phyloP scores from a whole-genome alignment of 2,329 filamentous ascomycete genomes.

The Penicillium sp. region DNA sequence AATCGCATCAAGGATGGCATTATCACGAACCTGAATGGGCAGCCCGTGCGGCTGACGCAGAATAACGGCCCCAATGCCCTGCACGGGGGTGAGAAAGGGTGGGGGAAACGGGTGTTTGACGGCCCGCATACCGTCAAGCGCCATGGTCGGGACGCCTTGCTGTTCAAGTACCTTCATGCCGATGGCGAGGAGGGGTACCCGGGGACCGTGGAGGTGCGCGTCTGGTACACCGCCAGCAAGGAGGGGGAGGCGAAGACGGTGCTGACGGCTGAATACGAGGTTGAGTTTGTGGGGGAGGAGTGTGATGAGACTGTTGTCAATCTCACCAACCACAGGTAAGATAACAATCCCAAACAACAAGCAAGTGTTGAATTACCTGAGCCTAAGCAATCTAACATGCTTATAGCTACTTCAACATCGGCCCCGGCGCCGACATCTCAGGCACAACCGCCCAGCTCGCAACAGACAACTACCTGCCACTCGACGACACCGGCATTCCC shows the following conservation, averaged over 20 bases:
- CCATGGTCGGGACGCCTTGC: slow-evolving; percentile 65
- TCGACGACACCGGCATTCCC: slow-evolving; percentile 74
- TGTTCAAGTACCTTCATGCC: slow-evolving; percentile 66
- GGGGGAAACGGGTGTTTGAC: slow-evolving; percentile 47
- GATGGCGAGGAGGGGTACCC: slow-evolving; percentile 91
- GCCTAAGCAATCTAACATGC: too few species aligned
- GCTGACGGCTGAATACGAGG: slow-evolving; percentile 87
- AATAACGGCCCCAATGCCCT: slow-evolving; percentile 79
- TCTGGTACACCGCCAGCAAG: slow-evolving; percentile 76
- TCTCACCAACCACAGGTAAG: slow-evolving; percentile 91
- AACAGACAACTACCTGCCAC: slow-evolving; percentile 69
- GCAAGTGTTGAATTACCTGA: too few species aligned
- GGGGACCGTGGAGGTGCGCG: slow-evolving; percentile 74
- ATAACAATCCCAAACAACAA: slow-evolving; percentile 2
- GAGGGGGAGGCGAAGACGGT: slow-evolving; percentile 69
- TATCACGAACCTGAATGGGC: slow-evolving; percentile 71
- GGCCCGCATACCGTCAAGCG: slow-evolving; percentile 59
- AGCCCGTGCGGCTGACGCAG: slow-evolving; percentile 67
- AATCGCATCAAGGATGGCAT: slow-evolving; percentile 77
- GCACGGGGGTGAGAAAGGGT: slow-evolving; percentile 73
- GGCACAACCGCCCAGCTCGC: slow-evolving; percentile 62
- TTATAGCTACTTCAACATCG: slow-evolving; percentile 69
- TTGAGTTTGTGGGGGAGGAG: slow-evolving; percentile 71
- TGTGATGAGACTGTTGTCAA: slow-evolving; percentile 89
- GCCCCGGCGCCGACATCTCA: slow-evolving; percentile 57